A percentile compares a stretch with the other conserved stretches of the same genome.
Conservation (phyloP, 257 asterid species). For the Solanum peruvianum region DNA sequence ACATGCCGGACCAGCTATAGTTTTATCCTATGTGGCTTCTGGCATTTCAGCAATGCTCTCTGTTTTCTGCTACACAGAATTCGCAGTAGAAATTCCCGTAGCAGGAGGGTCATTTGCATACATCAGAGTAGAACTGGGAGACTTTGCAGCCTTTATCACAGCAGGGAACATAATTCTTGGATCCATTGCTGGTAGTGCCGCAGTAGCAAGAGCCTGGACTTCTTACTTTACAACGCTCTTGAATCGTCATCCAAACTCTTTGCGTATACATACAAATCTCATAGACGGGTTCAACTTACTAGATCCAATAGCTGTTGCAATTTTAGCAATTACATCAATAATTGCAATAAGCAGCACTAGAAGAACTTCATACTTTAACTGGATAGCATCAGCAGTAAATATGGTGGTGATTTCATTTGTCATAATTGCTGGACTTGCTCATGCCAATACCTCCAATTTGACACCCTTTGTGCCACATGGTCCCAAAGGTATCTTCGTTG, state of each 20-base stretch:
- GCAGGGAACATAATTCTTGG: slow-evolving; percentile 56
- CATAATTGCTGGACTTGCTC: slow-evolving; percentile 42
- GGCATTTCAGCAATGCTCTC: slow-evolving; percentile 62
- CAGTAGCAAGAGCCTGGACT: slow-evolving; percentile 53
- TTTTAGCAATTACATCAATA: slow-evolving; percentile 19
- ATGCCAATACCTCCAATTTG: slow-evolving; percentile 32
- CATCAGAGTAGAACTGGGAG: slow-evolving; percentile 50
- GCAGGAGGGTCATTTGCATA: slow-evolving; percentile 59
- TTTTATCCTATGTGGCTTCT: slow-evolving; percentile 43
- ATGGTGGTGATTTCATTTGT: slow-evolving; percentile 38
- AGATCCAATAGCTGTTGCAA: slow-evolving; percentile 42
- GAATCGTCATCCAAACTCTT: slow-evolving; percentile 28
- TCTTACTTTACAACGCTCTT: slow-evolving; percentile 54
- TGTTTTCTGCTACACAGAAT: slow-evolving; percentile 56
- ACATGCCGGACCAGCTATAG: slow-evolving; percentile 55
- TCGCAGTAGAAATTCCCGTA: slow-evolving; percentile 45
- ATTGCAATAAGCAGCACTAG: slow-evolving; percentile 40
- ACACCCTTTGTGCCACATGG: slow-evolving; percentile 40
- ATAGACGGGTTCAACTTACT: slow-evolving; percentile 20
- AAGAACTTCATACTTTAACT: slow-evolving; percentile 35
- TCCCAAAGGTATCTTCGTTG: slow-evolving; percentile 42
- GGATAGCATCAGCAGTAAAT: slow-evolving; percentile 51
- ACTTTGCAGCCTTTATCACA: slow-evolving; percentile 42
- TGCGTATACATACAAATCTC: slow-evolving; percentile 38
- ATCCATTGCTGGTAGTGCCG: slow-evolving; percentile 46